Percentiles rank a stretch among this genome's conserved stretches.
Evolutionary conservation across 495 filamentous ascomycete genomes (phyloP).

Genomic region (Xylaria palmicola): DNA sequence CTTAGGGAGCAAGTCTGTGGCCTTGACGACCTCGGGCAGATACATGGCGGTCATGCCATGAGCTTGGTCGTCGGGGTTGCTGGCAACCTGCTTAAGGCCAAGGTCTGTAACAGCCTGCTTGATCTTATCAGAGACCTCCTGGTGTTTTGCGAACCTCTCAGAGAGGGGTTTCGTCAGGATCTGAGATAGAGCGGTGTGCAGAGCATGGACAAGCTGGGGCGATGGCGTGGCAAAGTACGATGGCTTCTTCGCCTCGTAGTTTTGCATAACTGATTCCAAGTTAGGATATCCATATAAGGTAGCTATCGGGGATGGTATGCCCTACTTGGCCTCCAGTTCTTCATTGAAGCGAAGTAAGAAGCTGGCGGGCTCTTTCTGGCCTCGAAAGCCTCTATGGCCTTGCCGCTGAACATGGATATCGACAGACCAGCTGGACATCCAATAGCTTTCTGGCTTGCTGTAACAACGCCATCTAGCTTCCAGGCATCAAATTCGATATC

Average conservation of each 20-base stretch:
- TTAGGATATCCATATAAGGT: constrained; percentile 1
- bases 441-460: constrained; percentile 94
- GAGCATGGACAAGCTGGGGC: constrained; percentile 89
- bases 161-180: constrained; percentile 75
- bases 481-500: constrained; percentile 95
- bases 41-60: constrained; percentile 98
- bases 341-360: constrained; percentile 91
- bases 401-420: constrained; percentile 87
- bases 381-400: constrained; percentile 81
- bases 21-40: constrained; percentile 77
- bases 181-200: constrained; percentile 88
- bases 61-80: constrained; percentile 84
- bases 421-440: constrained; percentile 90
- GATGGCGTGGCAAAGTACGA: constrained; percentile 97
- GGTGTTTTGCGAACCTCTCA: constrained; percentile 78
- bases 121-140: constrained; percentile 70
- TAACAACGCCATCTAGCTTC: constrained; percentile 89
- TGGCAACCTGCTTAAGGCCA: constrained; percentile 81
- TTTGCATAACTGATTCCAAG: constrained; percentile 73
- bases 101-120: constrained; percentile 77
- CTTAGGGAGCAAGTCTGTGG: constrained; percentile 79
- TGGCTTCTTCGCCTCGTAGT: constrained; percentile 95
- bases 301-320: background rate
- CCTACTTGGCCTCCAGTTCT: constrained; percentile 91
- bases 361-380: constrained; percentile 73